Evolutionary conservation across 805 yeast species (phyloP).

Genomic region (Wickerhamiella qilinensis): DNA sequence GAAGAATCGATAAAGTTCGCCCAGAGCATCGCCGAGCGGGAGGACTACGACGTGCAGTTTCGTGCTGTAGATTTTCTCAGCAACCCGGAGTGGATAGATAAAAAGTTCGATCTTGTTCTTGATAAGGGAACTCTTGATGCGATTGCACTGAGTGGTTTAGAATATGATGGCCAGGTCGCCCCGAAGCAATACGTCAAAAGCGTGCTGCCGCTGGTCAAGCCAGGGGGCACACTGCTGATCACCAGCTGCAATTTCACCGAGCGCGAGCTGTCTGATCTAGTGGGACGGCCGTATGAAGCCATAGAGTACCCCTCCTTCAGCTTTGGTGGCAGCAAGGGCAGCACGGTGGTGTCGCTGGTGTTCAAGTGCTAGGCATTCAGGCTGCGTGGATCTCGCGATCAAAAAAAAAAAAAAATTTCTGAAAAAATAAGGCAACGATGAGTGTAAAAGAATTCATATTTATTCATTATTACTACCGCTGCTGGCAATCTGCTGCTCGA

Average conservation of each 20-base stretch:
- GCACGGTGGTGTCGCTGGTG: slow-evolving; percentile 76
- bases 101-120: slow-evolving; percentile 52
- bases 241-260: slow-evolving; percentile 94
- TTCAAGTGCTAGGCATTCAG: slow-evolving; percentile 25
- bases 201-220: slow-evolving; percentile 38
- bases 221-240: slow-evolving; percentile 46
- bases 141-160: slow-evolving; percentile 62
- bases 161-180: slow-evolving; percentile 26
- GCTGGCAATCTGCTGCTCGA: slow-evolving; percentile 4
- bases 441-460: not conserved
- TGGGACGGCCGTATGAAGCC: slow-evolving; percentile 42
- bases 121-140: slow-evolving; percentile 98
- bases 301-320: slow-evolving; percentile 68
- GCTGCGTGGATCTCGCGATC: not conserved
- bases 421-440: not conserved
- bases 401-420: too few relatives aligned
- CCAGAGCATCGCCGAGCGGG: slow-evolving; percentile 30
- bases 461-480: not conserved
- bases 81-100: slow-evolving; percentile 24
- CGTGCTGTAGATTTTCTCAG: slow-evolving; percentile 53
- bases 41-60: slow-evolving; percentile 29
- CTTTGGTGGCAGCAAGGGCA: slow-evolving; percentile 82
- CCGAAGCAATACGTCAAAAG: slow-evolving; percentile 38
- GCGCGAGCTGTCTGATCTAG: slow-evolving; percentile 40
- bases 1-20: slow-evolving; percentile 70